These are phyloP conservation scores for Acarospora socialis DNA, from an alignment of 2,329 filamentous ascomycete genomes.

Conservation along the genomic window DNA sequence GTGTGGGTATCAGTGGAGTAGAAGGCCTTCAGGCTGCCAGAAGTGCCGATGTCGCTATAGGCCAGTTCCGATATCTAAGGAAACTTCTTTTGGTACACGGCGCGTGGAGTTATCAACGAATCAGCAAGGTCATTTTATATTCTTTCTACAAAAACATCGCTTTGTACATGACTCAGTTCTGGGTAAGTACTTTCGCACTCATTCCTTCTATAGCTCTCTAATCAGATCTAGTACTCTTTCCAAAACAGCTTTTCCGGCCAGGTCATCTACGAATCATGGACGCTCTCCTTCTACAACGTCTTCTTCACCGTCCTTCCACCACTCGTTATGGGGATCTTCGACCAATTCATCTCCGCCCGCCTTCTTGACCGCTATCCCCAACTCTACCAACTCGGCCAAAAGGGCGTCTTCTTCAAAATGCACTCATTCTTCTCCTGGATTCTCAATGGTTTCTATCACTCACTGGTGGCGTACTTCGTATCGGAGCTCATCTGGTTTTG, in stretches of 20 bases:
- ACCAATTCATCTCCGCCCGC: slow-evolving; percentile 92
- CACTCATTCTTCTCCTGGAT: slow-evolving; percentile 92
- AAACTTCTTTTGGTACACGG: slow-evolving; percentile 92
- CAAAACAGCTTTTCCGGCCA: slow-evolving; percentile 96
- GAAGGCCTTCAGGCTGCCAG: slow-evolving; percentile 94
- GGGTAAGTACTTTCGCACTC: slow-evolving; percentile 47
- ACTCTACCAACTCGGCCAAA: slow-evolving; percentile 83
- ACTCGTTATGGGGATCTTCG: slow-evolving; percentile 87
- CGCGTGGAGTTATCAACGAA: slow-evolving; percentile 92
- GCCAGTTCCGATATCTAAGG: slow-evolving; percentile 84
- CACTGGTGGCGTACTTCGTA: slow-evolving; percentile 78
- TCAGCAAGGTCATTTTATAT: slow-evolving; percentile 93
- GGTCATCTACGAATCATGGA: slow-evolving; percentile 99
- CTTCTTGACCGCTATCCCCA: slow-evolving; percentile 92
- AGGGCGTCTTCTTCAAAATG: slow-evolving; percentile 83
- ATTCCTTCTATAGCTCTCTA: slow-evolving; percentile 18
- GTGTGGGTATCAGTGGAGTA: slow-evolving; percentile 89
- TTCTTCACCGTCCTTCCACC: slow-evolving; percentile 92
- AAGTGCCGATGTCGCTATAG: slow-evolving; percentile 90
- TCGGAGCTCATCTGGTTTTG: slow-evolving; percentile 66
- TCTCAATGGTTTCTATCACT: slow-evolving; percentile 88
- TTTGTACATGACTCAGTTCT: slow-evolving; percentile 98
- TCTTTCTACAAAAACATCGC: slow-evolving; percentile 99
- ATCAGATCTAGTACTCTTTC: slow-evolving; percentile 61
- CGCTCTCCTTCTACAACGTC: slow-evolving; percentile 97